phyloP scores from a whole-genome alignment of 768 basidiomycete species.

The Mycena indigotica region DNA sequence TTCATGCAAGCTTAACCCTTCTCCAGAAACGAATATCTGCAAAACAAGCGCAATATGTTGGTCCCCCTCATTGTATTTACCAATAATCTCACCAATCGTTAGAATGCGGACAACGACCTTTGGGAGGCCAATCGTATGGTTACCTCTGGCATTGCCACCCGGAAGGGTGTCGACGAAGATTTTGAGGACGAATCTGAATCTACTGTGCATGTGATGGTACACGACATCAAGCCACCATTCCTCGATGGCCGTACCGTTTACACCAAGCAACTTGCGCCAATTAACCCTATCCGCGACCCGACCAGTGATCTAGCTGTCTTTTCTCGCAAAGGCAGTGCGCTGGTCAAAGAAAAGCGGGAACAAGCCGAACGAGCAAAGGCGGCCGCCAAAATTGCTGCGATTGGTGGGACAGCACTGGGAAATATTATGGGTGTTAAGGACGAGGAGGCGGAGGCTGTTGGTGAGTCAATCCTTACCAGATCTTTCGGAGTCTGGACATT shows the following conservation, averaged over 20 bases:
- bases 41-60: conserved; percentile 92
- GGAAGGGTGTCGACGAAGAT: conserved; percentile 85
- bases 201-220: conserved; percentile 95
- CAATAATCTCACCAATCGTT: conserved; percentile 17
- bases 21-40: conserved; percentile 85
- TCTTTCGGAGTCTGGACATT: conserved; percentile 69
- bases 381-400: conserved; percentile 89
- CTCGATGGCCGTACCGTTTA: conserved; percentile 94
- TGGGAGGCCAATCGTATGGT: conserved; percentile 99
- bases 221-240: conserved; percentile 96
- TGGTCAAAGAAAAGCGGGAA: conserved; percentile 95
- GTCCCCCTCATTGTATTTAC: conserved; percentile 29
- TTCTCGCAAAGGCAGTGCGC: conserved; percentile 91
- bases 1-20: conserved; percentile 19
- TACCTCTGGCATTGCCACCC: conserved; percentile 91
- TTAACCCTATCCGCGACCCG: conserved; percentile 92
- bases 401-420: conserved; percentile 92
- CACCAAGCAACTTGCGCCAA: conserved; percentile 95
- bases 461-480: conserved; percentile 48
- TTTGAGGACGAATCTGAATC: conserved; percentile 97
- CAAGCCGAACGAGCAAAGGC: conserved; percentile 96
- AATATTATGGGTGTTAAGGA: conserved; percentile 98
- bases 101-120: conserved; percentile 97
- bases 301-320: conserved; percentile 96
- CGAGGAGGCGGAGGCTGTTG: conserved; percentile 89